Base-by-base conservation (phyloP, 2,329 filamentous ascomycete genomes). In the Sphaerulina vaccinii region DNA sequence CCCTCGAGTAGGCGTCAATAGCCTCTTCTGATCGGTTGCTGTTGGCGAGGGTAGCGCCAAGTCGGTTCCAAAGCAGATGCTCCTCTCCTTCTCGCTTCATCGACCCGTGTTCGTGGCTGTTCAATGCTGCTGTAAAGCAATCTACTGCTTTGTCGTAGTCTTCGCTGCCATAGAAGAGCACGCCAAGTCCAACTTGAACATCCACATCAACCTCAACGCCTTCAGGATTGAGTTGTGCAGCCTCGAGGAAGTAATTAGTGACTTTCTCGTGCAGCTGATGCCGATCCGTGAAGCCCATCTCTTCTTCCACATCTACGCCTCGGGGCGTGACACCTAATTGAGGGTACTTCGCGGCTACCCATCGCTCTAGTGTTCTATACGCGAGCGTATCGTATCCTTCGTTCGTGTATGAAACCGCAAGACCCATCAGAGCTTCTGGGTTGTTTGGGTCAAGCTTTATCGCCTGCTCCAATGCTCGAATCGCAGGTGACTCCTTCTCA, bases 141-240 rank as follows among this genome's bases (percentile, higher is more conserved):
- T 99, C 93, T 32, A 99, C 92, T 0, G 93, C 93, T 75, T 99
- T 99, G 69, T 93, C 89, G 75, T 96, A 97, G 68, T 97, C 92
- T 72, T 99, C 93, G 23, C 89, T 90, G 45, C 92, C 93, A 73
- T 99, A 99, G 76, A 99, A 97, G 13, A 99, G 81, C 3, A 99
- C 93, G 29, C 95, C 95, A 1, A 99, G 80, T 1, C 93, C 93
- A 52, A 99, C 93, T 73, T 99, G 95, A 6, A 99, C 93, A 68
- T 99, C 93, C 0, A 93, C 93, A 66, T 99, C 95, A 88, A 99
- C 97, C 65, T 93, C 89, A 65, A 90, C 89, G 55, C 92, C 93
- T 42, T 89, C 86, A 0, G 93, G 93, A 23, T 89, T 93, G 42
- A 96, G 82, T 65, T 96, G 91, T 0, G 93, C 93, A 0, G 93